Evolutionary conservation across 768 basidiomycete species (phyloP).

Genomic region (Rubroboletus pulcherrimus): DNA sequence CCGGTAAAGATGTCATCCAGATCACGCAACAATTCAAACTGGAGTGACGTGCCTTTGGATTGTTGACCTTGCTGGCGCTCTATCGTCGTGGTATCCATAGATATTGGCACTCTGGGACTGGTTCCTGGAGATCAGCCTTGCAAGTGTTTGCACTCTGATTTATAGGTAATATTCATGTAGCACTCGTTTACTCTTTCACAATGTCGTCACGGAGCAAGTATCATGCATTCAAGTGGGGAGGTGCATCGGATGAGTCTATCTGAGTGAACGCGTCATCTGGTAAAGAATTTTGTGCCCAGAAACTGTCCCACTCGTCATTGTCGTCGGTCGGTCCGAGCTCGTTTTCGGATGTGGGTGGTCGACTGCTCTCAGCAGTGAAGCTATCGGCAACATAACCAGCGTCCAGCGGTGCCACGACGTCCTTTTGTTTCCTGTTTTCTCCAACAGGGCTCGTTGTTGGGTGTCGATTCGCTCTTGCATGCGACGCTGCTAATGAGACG

Average conservation of each 20-base stretch:
- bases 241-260: conserved; percentile 8
- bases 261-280: conserved; percentile 36
- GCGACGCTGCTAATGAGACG: conserved; percentile 3
- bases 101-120: conserved; percentile 6
- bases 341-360: conserved; percentile 23
- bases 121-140: conserved; percentile 7
- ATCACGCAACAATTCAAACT: conserved; percentile 13
- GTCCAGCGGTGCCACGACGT: conserved; percentile 35
- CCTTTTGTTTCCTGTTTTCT: conserved; percentile 1
- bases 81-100: not conserved
- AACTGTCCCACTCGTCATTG: conserved; percentile 48
- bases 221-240: conserved; percentile 14
- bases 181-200: conserved; percentile 8
- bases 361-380: conserved; percentile 12
- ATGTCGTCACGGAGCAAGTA: not conserved
- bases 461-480: not conserved
- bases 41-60: conserved; percentile 23
- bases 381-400: conserved; percentile 31
- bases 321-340: conserved; percentile 17
- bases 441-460: conserved; percentile 10
- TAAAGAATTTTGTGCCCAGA: conserved; percentile 41
- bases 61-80: not conserved
- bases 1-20: conserved; percentile 7
- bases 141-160: not conserved
- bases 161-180: not conserved